Evolutionary conservation across 495 filamentous ascomycete species (phyloP).

Genomic region (Podospora tetraspora): DNA sequence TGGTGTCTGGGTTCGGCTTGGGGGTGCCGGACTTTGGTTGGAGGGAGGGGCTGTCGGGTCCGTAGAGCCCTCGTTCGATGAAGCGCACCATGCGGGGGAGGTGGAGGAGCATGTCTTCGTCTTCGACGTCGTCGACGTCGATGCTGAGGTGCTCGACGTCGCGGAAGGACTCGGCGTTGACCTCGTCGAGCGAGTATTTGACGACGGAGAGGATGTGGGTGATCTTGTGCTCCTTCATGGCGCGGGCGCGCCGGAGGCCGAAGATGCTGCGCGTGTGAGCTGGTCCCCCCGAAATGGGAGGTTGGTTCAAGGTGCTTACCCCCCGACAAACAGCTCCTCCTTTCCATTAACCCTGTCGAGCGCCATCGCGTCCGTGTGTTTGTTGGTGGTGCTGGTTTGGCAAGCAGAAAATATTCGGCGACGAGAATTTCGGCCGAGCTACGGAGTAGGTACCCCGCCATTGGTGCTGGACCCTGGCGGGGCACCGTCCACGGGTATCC

Average conservation of each 20-base stretch:
- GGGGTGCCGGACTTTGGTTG: constrained; percentile 54
- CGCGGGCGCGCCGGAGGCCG: constrained; percentile 60
- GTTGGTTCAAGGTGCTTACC: constrained; percentile 48
- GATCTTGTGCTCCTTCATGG: constrained; percentile 66
- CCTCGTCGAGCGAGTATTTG: constrained; percentile 35
- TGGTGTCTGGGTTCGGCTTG: background rate
- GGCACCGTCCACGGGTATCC: background rate
- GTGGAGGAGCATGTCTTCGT: constrained; percentile 78
- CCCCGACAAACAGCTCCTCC: constrained; percentile 74
- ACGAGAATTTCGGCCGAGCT: background rate
- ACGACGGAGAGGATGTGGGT: constrained; percentile 87
- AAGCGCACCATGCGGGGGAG: constrained; percentile 72
- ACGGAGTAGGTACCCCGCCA: background rate
- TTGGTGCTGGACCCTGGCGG: background rate
- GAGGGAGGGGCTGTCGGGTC: constrained; percentile 1
- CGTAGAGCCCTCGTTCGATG: constrained; percentile 65
- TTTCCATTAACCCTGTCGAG: constrained; percentile 56
- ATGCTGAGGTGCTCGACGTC: constrained; percentile 67
- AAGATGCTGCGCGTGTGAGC: constrained; percentile 58
- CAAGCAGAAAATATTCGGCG: background rate
- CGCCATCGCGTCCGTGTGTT: constrained; percentile 24
- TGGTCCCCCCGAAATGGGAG: background rate
- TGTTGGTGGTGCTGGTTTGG: background rate
- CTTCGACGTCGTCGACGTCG: constrained; percentile 80
- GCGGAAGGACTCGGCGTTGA: constrained; percentile 31